phyloP scores from a whole-genome alignment of 169 alveolate species.

The Fabrea salina region DNA sequence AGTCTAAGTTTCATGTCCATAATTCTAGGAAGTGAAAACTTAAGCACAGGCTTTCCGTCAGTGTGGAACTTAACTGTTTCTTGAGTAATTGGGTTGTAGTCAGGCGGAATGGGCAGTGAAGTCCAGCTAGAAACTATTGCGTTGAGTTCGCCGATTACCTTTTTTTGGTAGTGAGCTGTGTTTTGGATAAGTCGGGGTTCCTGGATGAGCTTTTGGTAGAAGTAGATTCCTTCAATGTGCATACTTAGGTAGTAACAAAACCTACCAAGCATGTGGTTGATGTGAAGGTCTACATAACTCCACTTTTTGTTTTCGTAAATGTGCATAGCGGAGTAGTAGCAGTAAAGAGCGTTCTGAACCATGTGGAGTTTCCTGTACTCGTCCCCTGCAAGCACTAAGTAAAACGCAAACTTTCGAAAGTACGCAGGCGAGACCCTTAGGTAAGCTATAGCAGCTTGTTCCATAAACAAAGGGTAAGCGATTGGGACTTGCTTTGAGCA shows the following conservation, averaged over 20 bases:
- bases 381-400: constrained; percentile 19
- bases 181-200: not conserved
- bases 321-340: constrained; percentile 21
- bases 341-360: constrained; percentile 8
- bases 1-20: not conserved
- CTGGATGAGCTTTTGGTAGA: not conserved
- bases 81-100: constrained; percentile 9
- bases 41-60: constrained; percentile 17
- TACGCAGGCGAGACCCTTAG: not conserved
- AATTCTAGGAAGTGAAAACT: constrained; percentile 18
- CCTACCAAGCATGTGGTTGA: constrained; percentile 25
- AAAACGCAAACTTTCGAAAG: constrained; percentile 20
- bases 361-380: constrained; percentile 21
- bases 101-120: constrained; percentile 3
- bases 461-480: constrained; percentile 7
- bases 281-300: not conserved
- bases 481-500: too few relatives aligned
- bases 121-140: constrained; percentile 5
- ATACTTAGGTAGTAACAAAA: constrained; percentile 12
- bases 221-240: constrained; percentile 17
- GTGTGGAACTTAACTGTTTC: not conserved
- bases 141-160: not conserved
- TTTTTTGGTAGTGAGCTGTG: constrained; percentile 10
- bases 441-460: constrained; percentile 21
- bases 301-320: constrained; percentile 1